Evolutionary conservation across 257 asterid species (phyloP).

Genomic region (Verbena officinalis): DNA sequence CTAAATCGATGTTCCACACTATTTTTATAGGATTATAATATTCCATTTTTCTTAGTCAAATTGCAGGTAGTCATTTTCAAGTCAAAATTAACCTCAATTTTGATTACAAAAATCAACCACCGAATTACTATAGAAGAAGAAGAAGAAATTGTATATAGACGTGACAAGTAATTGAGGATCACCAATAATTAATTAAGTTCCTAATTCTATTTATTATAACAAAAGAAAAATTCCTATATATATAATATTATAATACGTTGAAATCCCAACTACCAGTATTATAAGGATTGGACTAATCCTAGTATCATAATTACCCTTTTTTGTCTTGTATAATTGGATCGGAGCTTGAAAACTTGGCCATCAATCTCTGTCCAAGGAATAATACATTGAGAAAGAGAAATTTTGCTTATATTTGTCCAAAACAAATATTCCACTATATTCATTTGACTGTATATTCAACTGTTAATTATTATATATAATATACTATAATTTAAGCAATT

Average conservation of each 20-base stretch:
- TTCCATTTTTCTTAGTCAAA: no score
- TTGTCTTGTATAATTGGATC: constrained; percentile 5
- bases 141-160: neutral
- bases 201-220: no score
- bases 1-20: neutral
- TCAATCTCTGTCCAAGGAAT: neutral
- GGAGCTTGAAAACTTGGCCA: neutral
- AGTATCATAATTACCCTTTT: constrained; percentile 10
- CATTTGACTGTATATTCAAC: no score
- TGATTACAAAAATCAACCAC: neutral
- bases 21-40: neutral
- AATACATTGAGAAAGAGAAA: no score
- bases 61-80: neutral
- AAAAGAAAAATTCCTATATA: no score
- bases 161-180: neutral
- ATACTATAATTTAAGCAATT: no score
- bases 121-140: neutral
- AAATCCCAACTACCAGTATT: constrained; percentile 31
- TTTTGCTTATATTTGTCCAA: no score
- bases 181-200: neutral
- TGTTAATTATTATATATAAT: no score
- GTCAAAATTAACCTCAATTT: neutral
- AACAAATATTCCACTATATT: no score
- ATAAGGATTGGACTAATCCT: constrained; percentile 30
- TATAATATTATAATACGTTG: neutral